phyloP scores from a whole-genome alignment of 139 green algal genomes.

The Yamagishiella unicocca region DNA sequence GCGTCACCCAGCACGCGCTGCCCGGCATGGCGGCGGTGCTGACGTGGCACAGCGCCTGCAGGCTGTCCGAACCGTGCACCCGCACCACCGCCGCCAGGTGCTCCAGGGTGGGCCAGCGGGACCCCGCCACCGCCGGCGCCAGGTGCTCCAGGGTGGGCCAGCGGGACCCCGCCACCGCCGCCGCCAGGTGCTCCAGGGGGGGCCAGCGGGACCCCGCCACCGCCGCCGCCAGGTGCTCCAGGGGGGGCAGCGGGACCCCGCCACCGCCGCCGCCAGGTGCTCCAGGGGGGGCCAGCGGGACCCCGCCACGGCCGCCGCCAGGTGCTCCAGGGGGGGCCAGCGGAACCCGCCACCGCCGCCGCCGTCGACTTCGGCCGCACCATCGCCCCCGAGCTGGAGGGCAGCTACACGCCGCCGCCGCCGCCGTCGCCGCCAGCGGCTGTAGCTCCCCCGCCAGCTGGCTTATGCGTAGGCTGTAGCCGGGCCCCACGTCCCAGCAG shows the following conservation, averaged over 20 bases:
- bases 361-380: too few relatives aligned
- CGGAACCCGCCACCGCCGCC: too few relatives aligned
- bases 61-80: slow-evolving; percentile 43
- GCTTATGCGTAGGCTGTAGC: slow-evolving; percentile 25
- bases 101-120: neutral
- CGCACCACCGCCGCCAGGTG: slow-evolving; percentile 36
- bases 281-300: too few relatives aligned
- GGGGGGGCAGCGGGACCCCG: too few relatives aligned
- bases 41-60: slow-evolving; percentile 32
- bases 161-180: neutral
- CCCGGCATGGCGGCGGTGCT: slow-evolving; percentile 26
- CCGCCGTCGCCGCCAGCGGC: neutral
- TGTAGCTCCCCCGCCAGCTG: slow-evolving; percentile 48
- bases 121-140: neutral
- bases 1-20: slow-evolving; percentile 45
- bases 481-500: neutral
- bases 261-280: too few relatives aligned
- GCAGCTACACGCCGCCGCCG: neutral
- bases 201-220: neutral
- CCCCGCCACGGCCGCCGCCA: too few relatives aligned
- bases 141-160: neutral
- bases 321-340: too few relatives aligned
- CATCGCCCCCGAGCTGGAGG: too few relatives aligned
- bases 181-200: too few relatives aligned
- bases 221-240: too few relatives aligned